Evolutionary conservation across 805 yeast genomes (phyloP), one percentile per base, ranked within the genome.

Genomic region (Sugiyamaella boreocaroliniensis): DNA sequence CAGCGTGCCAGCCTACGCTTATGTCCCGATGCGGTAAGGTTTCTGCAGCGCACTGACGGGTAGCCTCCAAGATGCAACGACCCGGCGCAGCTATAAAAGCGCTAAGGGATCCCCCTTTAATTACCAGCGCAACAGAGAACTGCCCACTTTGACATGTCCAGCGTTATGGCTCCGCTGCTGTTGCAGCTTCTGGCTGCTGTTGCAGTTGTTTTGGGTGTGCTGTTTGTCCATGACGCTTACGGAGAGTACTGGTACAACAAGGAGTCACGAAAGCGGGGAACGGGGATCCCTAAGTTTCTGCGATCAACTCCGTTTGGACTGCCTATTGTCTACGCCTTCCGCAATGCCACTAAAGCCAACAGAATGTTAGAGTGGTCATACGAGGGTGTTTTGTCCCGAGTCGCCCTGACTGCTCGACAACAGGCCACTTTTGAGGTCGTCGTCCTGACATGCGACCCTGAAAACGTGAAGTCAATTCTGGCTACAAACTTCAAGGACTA

Each of bases 401-500:
- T 32, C 3, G 37, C 37, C 37, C 40, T 45, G 5, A 45, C 48
- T 15, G 22, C 32, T 34, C 41, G 22, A 1, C 16, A 15, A 16
- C 48, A 45, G 41, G 37, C 37, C n/a, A 32, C 37, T 14, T 32
- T 32, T 32, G 37, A 32, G 37, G 37, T 32, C 4, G 46, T n/a
- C 14, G 11, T 58, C 15, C 34, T 56, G 16, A 63, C 68, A 18
- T 34, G 16, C 20, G 70, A 68, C 42, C 68, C 71, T 2, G 69
- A 64, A 37, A 68, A 68, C 51, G 52, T 68, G 53, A 63, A 66
- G 55, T 55, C 70, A 3, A 50, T 68, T 15, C 56, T 68, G 29
- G 64, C 71, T 12, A 64, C 68, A 3, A 57, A 60, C 29, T 68
- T 67, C 54, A 56, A 64, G 48, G 71, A 68, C 45, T 69, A 57